A percentile compares a stretch with the other conserved stretches of the same genome.
phyloP scores from a whole-genome alignment of 2,329 filamentous ascomycete species.

The Ophiostoma montium region DNA sequence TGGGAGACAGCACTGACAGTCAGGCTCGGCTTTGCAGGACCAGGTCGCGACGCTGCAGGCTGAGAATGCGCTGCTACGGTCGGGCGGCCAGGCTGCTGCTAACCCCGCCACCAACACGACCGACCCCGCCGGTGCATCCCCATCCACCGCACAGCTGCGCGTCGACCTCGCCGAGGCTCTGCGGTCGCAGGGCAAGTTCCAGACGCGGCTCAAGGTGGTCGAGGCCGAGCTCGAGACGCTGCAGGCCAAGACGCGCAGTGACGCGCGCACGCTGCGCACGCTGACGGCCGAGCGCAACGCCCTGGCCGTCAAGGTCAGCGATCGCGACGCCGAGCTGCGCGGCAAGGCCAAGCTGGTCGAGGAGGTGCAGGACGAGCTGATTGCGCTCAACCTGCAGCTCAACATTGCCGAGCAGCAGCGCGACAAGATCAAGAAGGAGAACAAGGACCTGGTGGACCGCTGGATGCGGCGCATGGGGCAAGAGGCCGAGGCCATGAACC shows the following conservation, averaged over 20 bases:
- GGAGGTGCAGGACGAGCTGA: conserved; percentile 86
- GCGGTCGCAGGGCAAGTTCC: conserved; percentile 54
- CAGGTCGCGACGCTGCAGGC: conserved; percentile 50
- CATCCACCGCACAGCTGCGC: conserved; percentile 33
- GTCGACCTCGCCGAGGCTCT: conserved; percentile 65
- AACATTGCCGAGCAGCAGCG: conserved; percentile 70
- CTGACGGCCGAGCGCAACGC: conserved; percentile 48
- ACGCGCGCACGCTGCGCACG: conserved; percentile 44
- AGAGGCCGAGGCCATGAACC: conserved; percentile 81
- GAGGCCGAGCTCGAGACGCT: conserved; percentile 47
- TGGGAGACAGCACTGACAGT: not conserved
- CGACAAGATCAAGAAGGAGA: conserved; percentile 63
- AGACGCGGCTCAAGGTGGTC: conserved; percentile 46
- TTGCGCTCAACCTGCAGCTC: conserved; percentile 73
- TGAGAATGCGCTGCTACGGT: conserved; percentile 26
- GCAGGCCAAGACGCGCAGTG: conserved; percentile 43
- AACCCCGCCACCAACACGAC: too few species aligned
- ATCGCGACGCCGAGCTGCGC: conserved; percentile 72
- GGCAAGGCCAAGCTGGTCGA: conserved; percentile 75
- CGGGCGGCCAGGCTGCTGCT: conserved; percentile 3
- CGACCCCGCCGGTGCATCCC: not conserved
- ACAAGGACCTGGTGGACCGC: conserved; percentile 74
- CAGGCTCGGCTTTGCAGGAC: conserved; percentile 55
- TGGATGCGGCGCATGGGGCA: conserved; percentile 83
- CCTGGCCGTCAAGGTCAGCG: conserved; percentile 54